A percentile compares a stretch with the other conserved stretches of the same genome.
phyloP scores from a whole-genome alignment of 1,284 basidiomycete species.

The Cryptococcus maquisensis region DNA sequence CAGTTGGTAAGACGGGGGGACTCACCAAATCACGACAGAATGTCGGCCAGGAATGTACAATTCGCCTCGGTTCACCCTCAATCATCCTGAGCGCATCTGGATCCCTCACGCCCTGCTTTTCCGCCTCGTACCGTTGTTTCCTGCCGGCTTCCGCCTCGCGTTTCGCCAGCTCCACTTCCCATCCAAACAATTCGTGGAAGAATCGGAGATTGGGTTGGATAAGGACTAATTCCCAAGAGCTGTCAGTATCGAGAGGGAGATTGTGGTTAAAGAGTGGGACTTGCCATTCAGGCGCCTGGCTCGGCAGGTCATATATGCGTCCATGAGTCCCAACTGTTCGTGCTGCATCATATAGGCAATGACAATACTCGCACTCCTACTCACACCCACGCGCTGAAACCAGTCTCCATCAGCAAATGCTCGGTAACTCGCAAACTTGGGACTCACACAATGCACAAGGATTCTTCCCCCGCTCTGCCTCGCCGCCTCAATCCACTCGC shows the following conservation, averaged over 20 bases:
- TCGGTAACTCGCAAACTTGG: neutral
- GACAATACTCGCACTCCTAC: conserved; percentile 85
- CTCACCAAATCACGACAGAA: conserved; percentile 49
- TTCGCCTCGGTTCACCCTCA: conserved; percentile 21
- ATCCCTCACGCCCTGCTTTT: conserved; percentile 19
- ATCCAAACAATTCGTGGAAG: conserved; percentile 86
- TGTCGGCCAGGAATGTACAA: conserved; percentile 45
- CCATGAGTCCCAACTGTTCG: conserved; percentile 77
- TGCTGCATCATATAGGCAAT: conserved; percentile 98
- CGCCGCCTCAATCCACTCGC: conserved; percentile 89
- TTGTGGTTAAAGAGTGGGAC: conserved; percentile 6
- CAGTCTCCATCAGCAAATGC: conserved; percentile 1
- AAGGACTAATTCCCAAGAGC: conserved; percentile 56
- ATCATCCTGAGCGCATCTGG: conserved; percentile 18
- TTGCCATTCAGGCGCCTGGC: conserved; percentile 45
- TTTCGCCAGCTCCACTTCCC: conserved; percentile 71
- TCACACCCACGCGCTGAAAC: conserved; percentile 74
- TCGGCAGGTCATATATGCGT: conserved; percentile 68
- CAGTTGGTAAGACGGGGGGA: conserved; percentile 3
- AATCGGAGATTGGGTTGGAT: conserved; percentile 93
- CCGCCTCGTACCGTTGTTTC: conserved; percentile 17
- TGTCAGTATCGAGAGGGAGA: neutral
- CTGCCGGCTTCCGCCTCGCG: conserved; percentile 25
- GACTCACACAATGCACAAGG: conserved; percentile 75
- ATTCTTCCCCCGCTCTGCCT: conserved; percentile 77